Evolutionary conservation across 352 stramenopile genomes (phyloP), one percentile per base, ranked within the genome.

Genomic region (Phytophthora pini): DNA sequence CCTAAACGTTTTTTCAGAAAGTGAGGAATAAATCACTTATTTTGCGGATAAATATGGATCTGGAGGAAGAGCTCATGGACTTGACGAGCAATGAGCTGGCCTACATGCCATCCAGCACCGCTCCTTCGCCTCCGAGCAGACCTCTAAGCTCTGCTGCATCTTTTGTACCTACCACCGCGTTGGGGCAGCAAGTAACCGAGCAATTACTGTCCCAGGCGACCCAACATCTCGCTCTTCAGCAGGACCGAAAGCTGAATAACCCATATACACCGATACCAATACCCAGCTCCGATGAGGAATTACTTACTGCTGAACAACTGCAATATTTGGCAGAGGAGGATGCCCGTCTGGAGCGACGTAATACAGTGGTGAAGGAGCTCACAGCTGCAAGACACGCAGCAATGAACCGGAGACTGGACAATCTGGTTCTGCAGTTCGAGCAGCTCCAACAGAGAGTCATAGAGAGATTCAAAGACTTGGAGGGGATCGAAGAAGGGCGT

Each of bases 41-140:
- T 31, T 31, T 31, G 27, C 31, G 29, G n/a, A 24, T 41, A 12
- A 22, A 38, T 3, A 49, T 68, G 45, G 78, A 89, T 54, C 61
- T 90, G 29, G 82, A 90, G 45, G 72, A 63, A 15, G 79, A 90
- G 67, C 64, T 90, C 39, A 89, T 90, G 82, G 77, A 88, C 44
- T 63, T 90, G 49, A 70, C 57, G 20, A 82, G 61, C 49, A 90
- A 89, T 54, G 82, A 90, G 68, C 58, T 61, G 46, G 77, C 63
- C 51, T 90, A 90, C 60, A 48, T 90, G 31, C 82, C 82, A 1
- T 24, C 48, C 10, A 60, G 41, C 66, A 55, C 9, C n/a, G 4
- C 20, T 4, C 1, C 17, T 20, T 4, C 44, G 8, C 1, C 45
- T 13, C 12, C 32, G n/a, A 31, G 34, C 0, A 26, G 11, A 39